A percentile compares a stretch with the other conserved stretches of the same genome.
phyloP scores from a whole-genome alignment of 805 yeast genomes.

The Yarrowia keelungensis region DNA sequence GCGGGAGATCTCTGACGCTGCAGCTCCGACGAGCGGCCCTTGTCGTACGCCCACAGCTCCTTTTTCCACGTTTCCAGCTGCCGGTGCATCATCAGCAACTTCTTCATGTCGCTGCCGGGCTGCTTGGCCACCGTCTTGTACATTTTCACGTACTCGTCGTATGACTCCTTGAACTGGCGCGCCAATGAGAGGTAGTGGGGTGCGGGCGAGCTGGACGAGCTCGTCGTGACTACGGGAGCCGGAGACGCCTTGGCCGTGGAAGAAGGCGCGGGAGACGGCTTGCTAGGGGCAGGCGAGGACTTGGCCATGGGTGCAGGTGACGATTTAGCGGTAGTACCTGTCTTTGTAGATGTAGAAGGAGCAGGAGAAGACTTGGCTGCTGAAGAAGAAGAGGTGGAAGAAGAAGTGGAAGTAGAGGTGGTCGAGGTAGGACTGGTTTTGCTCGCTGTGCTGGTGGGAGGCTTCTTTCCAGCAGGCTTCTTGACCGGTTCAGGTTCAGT shows the following conservation, averaged over 20 bases:
- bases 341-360: conserved; percentile 1
- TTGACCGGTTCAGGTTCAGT: conserved; percentile 18
- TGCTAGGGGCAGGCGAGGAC: conserved; percentile 4
- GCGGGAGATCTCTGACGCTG: conserved; percentile 38
- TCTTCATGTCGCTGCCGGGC: conserved; percentile 50
- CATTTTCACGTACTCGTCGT: conserved; percentile 59
- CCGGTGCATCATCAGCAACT: conserved; percentile 59
- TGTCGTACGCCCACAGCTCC: conserved; percentile 56
- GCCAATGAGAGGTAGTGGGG: conserved; percentile 52
- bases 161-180: conserved; percentile 56
- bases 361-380: conserved; percentile 10
- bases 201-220: conserved; percentile 22
- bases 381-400: neutral
- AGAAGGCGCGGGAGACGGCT: conserved; percentile 14
- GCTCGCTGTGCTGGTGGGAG: neutral
- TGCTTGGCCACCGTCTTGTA: conserved; percentile 50
- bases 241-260: conserved; percentile 3
- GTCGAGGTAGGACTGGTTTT: no score
- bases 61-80: conserved; percentile 62
- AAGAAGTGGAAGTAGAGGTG: neutral
- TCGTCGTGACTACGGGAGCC: neutral
- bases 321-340: neutral
- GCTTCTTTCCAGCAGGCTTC: neutral
- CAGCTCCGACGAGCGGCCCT: conserved; percentile 13
- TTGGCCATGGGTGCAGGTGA: conserved; percentile 5